A percentile compares a stretch with the other conserved stretches of the same genome.
Conservation (phyloP, 1,139 yeast genomes). For the Magnusiomyces magnusii region DNA sequence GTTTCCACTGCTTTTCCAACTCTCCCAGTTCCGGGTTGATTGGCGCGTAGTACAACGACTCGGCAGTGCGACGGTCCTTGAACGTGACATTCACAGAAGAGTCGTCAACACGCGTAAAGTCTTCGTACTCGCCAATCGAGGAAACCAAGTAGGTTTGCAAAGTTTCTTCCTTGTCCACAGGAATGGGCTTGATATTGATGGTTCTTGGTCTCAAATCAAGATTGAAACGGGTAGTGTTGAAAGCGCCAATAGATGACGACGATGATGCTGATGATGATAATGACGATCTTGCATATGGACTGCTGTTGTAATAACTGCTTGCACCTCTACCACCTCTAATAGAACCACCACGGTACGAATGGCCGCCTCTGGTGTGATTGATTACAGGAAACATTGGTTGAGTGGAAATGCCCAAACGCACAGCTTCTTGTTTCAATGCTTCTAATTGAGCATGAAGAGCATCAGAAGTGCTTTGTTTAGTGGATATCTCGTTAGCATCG, state of each 20-base stretch:
- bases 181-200: conserved; percentile 30
- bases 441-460: conserved; percentile 33
- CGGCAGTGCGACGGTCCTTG: conserved; percentile 31
- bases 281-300: conserved; percentile 23
- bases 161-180: conserved; percentile 31
- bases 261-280: too few species aligned
- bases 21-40: conserved; percentile 29
- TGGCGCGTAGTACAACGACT: conserved; percentile 31
- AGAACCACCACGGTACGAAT: conserved; percentile 14
- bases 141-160: conserved; percentile 21
- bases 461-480: conserved; percentile 29
- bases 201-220: conserved; percentile 37
- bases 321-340: conserved; percentile 16
- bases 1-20: conserved; percentile 31
- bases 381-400: conserved; percentile 2
- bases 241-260: conserved; percentile 11
- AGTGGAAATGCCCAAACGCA: conserved; percentile 25
- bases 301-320: conserved; percentile 22
- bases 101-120: conserved; percentile 17
- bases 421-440: conserved; percentile 34
- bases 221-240: conserved; percentile 21
- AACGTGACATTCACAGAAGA: conserved; percentile 2
- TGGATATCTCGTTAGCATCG: conserved; percentile 23
- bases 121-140: conserved; percentile 22
- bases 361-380: conserved; percentile 7